Percentiles rank a stretch among this genome's conserved stretches.
These are phyloP conservation scores for Leccinum barrowsii DNA, from an alignment of 768 basidiomycete genomes.

Conservation along the genomic window DNA sequence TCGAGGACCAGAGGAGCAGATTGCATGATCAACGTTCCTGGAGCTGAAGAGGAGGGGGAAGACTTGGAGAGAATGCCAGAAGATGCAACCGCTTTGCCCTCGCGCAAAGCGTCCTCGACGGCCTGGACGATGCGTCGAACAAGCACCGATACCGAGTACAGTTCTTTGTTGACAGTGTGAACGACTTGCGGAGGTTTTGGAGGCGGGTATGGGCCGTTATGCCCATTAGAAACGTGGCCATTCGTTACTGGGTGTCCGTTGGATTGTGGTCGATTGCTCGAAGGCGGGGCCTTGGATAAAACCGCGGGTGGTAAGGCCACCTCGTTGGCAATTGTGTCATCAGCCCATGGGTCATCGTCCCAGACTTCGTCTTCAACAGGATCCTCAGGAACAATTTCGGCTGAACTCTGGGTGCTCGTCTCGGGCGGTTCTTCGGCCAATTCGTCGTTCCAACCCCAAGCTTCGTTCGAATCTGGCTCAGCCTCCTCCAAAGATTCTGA, in stretches of 20 bases:
- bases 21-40: slow-evolving; percentile 57
- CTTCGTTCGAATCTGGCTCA: slow-evolving; percentile 47
- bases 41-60: slow-evolving; percentile 30
- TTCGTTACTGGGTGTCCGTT: slow-evolving; percentile 19
- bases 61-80: slow-evolving; percentile 49
- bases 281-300: slow-evolving; percentile 30
- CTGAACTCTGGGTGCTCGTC: slow-evolving; percentile 18
- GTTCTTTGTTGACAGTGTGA: slow-evolving; percentile 37
- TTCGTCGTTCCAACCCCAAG: slow-evolving; percentile 76
- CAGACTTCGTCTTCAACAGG: slow-evolving; percentile 44
- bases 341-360: slow-evolving; percentile 74
- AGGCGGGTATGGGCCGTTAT: slow-evolving; percentile 11
- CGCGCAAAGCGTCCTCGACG: slow-evolving; percentile 60
- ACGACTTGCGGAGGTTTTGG: slow-evolving; percentile 19
- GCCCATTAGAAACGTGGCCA: slow-evolving; percentile 17
- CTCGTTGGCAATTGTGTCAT: slow-evolving; percentile 34
- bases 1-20: slow-evolving; percentile 68
- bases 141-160: slow-evolving; percentile 57
- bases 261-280: slow-evolving; percentile 46
- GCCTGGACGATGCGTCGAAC: slow-evolving; percentile 51
- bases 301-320: slow-evolving; percentile 26
- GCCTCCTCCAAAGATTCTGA: slow-evolving; percentile 16
- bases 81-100: slow-evolving; percentile 60
- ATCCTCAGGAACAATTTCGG: slow-evolving; percentile 18
- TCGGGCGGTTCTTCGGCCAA: slow-evolving; percentile 24